Evolutionary conservation across 306 rosid species (phyloP).

Genomic region (Canavalia ensiformis): DNA sequence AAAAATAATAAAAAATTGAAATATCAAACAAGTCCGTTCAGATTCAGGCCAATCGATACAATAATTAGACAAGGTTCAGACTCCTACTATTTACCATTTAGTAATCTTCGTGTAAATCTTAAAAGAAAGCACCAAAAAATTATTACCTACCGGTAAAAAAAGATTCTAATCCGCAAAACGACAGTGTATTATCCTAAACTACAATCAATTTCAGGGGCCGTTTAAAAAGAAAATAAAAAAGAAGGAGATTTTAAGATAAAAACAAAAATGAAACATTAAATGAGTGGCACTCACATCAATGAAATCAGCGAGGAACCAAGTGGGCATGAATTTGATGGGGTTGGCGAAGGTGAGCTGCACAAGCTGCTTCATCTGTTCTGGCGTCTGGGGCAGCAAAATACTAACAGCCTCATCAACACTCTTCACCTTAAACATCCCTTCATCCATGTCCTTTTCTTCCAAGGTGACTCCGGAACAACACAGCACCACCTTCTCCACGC

Average conservation of each 20-base stretch:
- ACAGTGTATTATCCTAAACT: not conserved
- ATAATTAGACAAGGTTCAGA: not conserved
- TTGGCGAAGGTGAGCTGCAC: constrained; percentile 66
- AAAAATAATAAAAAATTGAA: not conserved
- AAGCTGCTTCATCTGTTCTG: constrained; percentile 66
- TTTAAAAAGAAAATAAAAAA: not conserved
- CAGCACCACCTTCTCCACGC: constrained; percentile 70
- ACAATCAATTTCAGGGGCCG: not conserved
- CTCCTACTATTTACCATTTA: not conserved
- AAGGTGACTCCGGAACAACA: constrained; percentile 84
- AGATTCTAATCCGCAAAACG: no score
- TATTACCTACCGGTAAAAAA: no score
- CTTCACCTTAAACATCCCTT: constrained; percentile 73
- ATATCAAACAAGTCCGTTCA: not conserved
- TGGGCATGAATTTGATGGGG: constrained; percentile 60
- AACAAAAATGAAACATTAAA: not conserved
- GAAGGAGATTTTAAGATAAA: no score
- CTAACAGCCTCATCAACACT: constrained; percentile 71
- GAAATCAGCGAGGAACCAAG: constrained; percentile 73
- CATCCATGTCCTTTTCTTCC: constrained; percentile 85
- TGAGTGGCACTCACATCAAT: constrained; percentile 62
- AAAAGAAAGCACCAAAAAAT: not conserved
- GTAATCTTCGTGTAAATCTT: not conserved
- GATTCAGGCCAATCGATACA: not conserved
- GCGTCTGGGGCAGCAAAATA: constrained; percentile 73